Percentiles rank a stretch among this genome's conserved stretches.
Evolutionary conservation across 140 eudicot genomes (phyloP).

Genomic region (Erigeron philadelphicus): DNA sequence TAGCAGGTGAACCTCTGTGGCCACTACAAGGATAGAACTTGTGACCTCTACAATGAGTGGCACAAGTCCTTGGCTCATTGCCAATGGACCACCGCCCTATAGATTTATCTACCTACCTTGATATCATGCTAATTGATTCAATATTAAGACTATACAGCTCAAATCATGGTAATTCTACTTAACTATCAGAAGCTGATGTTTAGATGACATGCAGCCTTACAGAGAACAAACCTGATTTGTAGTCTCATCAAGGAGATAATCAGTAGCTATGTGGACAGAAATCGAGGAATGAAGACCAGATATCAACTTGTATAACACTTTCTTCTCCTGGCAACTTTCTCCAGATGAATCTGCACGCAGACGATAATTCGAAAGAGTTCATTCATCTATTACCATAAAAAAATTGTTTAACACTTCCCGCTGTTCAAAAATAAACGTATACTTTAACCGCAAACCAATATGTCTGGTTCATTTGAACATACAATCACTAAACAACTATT

Average conservation of each 20-base stretch:
- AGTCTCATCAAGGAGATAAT: conserved; percentile 82
- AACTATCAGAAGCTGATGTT: too few species aligned
- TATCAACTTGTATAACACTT: conserved; percentile 73
- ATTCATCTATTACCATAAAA: neutral
- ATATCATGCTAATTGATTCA: too few species aligned
- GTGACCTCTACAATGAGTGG: too few species aligned
- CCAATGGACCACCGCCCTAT: too few species aligned
- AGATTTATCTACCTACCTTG: too few species aligned
- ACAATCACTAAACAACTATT: conserved; percentile 8
- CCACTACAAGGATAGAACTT: too few species aligned
- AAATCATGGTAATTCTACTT: too few species aligned
- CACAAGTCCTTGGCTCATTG: too few species aligned
- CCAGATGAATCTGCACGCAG: conserved; percentile 62
- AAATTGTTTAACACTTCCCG: too few species aligned
- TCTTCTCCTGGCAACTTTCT: conserved; percentile 85
- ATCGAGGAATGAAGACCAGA: conserved; percentile 97
- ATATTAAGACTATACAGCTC: too few species aligned
- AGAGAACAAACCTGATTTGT: conserved; percentile 46
- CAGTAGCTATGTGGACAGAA: conserved; percentile 84
- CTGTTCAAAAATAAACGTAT: neutral
- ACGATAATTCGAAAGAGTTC: conserved; percentile 11
- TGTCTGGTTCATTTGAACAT: neutral
- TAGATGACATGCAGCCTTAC: conserved; percentile 16
- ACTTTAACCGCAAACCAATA: neutral
- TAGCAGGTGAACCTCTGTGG: too few species aligned